phyloP scores from a whole-genome alignment of 306 rosid genomes.

The Crataegus laevigata region DNA sequence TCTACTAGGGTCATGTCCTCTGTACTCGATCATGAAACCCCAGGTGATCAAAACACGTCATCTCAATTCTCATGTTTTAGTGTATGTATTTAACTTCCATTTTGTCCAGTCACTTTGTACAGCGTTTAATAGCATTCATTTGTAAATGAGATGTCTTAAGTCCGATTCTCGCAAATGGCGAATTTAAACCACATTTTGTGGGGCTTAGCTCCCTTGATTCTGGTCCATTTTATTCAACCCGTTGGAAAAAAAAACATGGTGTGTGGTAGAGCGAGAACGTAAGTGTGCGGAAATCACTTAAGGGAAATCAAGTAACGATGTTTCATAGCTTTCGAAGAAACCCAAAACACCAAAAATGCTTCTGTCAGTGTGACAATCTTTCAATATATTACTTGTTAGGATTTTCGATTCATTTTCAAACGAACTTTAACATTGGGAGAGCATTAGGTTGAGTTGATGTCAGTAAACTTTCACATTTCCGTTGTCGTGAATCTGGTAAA shows the following conservation, averaged over 20 bases:
- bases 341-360: not conserved
- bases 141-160: too few species aligned
- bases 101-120: not conserved
- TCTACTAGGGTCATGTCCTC: conserved; percentile 45
- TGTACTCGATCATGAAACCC: conserved; percentile 46
- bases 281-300: too few species aligned
- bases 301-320: not conserved
- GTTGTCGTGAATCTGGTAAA: not conserved
- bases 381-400: too few species aligned
- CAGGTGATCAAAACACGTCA: conserved; percentile 26
- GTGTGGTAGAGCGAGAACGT: too few species aligned
- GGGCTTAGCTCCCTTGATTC: too few species aligned
- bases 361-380: not conserved
- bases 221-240: too few species aligned
- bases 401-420: not conserved
- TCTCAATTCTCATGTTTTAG: not conserved
- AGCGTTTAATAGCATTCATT: too few species aligned
- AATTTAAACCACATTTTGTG: too few species aligned
- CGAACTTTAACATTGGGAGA: not conserved
- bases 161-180: too few species aligned
- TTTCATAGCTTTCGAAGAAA: not conserved
- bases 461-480: not conserved
- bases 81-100: not conserved
- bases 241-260: too few species aligned
- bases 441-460: not conserved